phyloP scores from a whole-genome alignment of 2,329 filamentous ascomycete genomes.

The Allantophomopsis cytisporea region DNA sequence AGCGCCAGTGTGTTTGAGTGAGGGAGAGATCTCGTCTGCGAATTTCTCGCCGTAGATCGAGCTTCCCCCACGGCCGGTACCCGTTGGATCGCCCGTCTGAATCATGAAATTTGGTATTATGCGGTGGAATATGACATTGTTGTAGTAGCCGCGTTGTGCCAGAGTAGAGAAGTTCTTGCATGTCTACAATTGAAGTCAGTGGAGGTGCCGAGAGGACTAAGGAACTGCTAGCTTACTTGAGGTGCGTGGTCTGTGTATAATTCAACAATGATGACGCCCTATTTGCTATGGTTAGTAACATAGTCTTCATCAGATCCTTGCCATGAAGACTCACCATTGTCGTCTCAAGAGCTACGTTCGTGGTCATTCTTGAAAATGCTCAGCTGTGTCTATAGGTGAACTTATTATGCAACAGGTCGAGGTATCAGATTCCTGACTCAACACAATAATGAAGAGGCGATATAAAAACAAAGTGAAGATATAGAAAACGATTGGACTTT shows the following conservation, averaged over 20 bases:
- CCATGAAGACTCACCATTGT: conserved; percentile 49
- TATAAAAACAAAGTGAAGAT: too few species aligned
- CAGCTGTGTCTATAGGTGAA: too few species aligned
- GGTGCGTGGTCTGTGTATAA: conserved; percentile 85
- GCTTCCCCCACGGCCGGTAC: conserved; percentile 76
- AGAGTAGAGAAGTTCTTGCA: conserved; percentile 82
- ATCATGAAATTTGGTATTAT: conserved; percentile 96
- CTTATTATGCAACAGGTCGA: too few species aligned
- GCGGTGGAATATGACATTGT: conserved; percentile 77
- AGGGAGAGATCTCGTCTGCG: conserved; percentile 72
- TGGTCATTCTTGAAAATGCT: conserved; percentile 42
- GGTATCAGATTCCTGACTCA: too few species aligned
- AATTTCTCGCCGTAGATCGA: conserved; percentile 93
- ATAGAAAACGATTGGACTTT: too few species aligned
- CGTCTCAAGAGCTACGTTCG: conserved; percentile 70
- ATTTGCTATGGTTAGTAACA: conserved; percentile 1
- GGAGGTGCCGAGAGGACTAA: conserved; percentile 1
- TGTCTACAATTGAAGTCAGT: conserved; percentile 32
- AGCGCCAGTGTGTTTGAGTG: conserved; percentile 81
- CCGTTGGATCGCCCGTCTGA: conserved; percentile 87
- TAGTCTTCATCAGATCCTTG: too few species aligned
- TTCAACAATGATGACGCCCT: conserved; percentile 79
- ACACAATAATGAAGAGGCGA: too few species aligned
- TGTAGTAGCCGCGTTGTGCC: conserved; percentile 74
- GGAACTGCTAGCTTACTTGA: conserved; percentile 26